Percentiles rank a stretch among this genome's conserved stretches.
Conservation (phyloP, 23 red algal species). For the Rhodosorus marinus region DNA sequence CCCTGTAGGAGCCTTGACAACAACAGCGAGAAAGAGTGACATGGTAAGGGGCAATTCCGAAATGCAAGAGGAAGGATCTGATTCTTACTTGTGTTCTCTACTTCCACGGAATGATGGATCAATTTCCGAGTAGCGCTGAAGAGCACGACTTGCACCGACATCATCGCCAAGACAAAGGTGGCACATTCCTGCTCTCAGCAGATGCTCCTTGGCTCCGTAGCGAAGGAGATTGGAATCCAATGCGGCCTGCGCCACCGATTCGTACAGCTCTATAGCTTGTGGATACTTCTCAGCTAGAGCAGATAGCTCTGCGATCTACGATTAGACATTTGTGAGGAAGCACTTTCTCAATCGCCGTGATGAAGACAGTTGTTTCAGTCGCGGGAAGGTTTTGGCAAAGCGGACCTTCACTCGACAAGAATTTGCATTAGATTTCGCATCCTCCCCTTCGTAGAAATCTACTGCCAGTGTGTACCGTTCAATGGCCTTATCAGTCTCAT, state of each 20-base stretch:
- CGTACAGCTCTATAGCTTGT: conserved; percentile 48
- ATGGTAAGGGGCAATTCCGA: no score
- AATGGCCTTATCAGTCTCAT: conserved; percentile 10
- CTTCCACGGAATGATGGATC: conserved; percentile 46
- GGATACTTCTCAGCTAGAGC: conserved; percentile 43
- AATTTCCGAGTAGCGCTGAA: conserved; percentile 41
- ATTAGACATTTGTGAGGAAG: no score
- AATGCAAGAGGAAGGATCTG: no score
- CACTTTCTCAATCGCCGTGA: no score
- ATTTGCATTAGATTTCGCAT: conserved; percentile 67
- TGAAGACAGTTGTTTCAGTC: no score
- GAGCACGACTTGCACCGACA: conserved; percentile 50
- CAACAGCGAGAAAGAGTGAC: no score
- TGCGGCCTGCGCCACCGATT: conserved; percentile 50
- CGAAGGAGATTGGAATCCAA: conserved; percentile 48
- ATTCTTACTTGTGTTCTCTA: conserved; percentile 54
- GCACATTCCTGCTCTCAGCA: conserved; percentile 73
- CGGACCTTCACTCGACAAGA: conserved; percentile 73
- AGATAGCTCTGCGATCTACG: conserved; percentile 33
- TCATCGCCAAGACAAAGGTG: conserved; percentile 34
- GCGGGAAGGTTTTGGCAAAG: no score
- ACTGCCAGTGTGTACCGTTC: conserved; percentile 50
- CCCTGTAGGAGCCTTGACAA: conserved; percentile 47
- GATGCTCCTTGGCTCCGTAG: conserved; percentile 70
- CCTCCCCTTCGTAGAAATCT: conserved; percentile 83